Evolutionary conservation across 345 rosid genomes (phyloP), one percentile per base, ranked within the genome.

Genomic region (Salix arbutifolia): DNA sequence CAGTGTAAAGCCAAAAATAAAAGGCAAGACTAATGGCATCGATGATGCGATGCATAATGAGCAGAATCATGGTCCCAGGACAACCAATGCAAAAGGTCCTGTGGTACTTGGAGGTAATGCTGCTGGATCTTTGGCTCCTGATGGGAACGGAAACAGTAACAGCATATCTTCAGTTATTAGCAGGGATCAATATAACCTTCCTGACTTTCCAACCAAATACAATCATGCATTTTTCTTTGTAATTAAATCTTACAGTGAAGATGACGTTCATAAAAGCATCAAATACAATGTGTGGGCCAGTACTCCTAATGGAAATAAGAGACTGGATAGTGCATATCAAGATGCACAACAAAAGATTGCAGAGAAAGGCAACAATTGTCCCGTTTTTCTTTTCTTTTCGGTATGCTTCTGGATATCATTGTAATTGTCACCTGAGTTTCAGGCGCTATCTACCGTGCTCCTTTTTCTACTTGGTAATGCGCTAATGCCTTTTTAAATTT

Each of bases 231-330:
- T 75, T 37, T 90, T 90, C 84, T 88, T 88, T 81, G 89, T 90
- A 67, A 90, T 90, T 62, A 90, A 90, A 77, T 90, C 93, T 73
- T 90, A 88, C 73, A 90, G 90, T 68, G 93, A 90, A 82, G 93
- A 90, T 69, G 91, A 90, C 52, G 77, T 90, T 58, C 93, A 88
- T 74, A 90, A 90, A 78, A 85, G 93, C 79, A 85, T 90, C 76
- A 90, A 90, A 68, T 90, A 90, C 85, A 90, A 84, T 81, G 93
- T 90, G 26, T 90, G 93, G 93, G 85, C 93, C 30, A 90, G 91
- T 78, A 90, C 93, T 58, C 85, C 86, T 35, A 90, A 85, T 71
- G 93, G 93, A 70, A 90, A 90, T 77, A 90, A 81, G 84, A 88
- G 85, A 80, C 76, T 90, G 42, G 87, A 86, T 83, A 79, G 5